Base-by-base conservation (phyloP, 2,329 filamentous ascomycete genomes). In the Trichoderma arundinaceum region DNA sequence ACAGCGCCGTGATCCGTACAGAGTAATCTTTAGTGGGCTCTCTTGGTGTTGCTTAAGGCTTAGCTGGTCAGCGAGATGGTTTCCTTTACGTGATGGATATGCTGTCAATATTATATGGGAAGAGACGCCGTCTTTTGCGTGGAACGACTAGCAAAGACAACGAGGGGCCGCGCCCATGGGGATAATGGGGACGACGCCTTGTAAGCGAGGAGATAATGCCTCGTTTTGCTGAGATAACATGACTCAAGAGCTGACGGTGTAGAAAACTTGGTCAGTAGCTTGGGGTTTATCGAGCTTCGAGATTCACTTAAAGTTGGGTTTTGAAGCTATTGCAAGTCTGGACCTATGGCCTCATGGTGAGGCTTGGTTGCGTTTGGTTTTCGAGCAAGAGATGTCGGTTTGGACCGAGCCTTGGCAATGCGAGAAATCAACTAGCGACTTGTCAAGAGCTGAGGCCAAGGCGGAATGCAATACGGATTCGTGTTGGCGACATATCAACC, bases 71-170 rank as follows among this genome's bases (percentile, higher is more conserved):
- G 22, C 38, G 39, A 7, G 9, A 53, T 33, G 59, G 28, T 62
- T 62, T 62, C 22, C 59, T 5, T 62, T 62, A 62, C 59, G 59
- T 62, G 59, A 62, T 62, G 59, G 28, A 62, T 62, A 43, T 19
- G 32, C 43, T 33, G 53, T 41, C 53, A 43, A 44, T 43, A 57
- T 28, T 22, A 32, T 15, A 32, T 7, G 51, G 22, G 22, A 4
- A 35, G n/a, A 38, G 15, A 15, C 22, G 41, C 28, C 32, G 17
- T 15, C 10, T 28, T 38, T 43, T 19, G 38, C n/a, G 17, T 35
- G 19, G 19, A 32, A 44, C 41, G n/a, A 46, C 57, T 32, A 33
- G 41, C 19, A 49, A 49, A 22, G 8, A 22, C 9, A 33, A 32
- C 41, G 39, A 32, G 54, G 39, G 28, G 54, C 39, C 54, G 54